Conservation (phyloP, 768 basidiomycete genomes). For the Coprinopsis sp. region DNA sequence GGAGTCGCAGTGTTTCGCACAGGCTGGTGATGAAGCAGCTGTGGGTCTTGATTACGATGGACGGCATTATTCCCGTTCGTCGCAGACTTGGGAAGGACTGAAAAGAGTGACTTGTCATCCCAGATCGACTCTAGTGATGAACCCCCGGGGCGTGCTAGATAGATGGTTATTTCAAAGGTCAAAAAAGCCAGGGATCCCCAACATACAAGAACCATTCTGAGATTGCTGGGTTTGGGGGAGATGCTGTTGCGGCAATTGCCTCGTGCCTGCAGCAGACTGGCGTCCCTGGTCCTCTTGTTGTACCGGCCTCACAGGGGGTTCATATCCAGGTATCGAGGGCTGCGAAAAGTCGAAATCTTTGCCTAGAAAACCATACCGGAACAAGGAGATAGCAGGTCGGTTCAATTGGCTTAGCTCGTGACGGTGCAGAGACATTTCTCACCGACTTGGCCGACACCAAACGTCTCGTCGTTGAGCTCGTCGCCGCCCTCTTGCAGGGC, state of each 20-base stretch:
- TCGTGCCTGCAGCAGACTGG: conserved; percentile 10
- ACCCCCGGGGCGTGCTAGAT: conserved; percentile 35
- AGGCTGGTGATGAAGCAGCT: conserved; percentile 8
- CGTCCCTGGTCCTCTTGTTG: conserved; percentile 22
- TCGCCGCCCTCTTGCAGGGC: conserved; percentile 85
- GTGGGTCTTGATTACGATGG: conserved; percentile 6
- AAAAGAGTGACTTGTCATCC: conserved; percentile 78
- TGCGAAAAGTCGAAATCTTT: conserved; percentile 88
- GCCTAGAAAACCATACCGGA: conserved; percentile 40
- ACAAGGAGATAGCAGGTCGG: conserved; percentile 9
- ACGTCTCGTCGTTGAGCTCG: conserved; percentile 96
- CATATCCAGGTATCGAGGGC: conserved; percentile 30
- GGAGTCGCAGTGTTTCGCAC: conserved; percentile 30
- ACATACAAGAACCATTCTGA: neutral
- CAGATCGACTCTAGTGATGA: conserved; percentile 71
- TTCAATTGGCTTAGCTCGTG: neutral
- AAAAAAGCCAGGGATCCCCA: conserved; percentile 3
- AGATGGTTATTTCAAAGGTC: conserved; percentile 8
- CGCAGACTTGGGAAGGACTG: conserved; percentile 58
- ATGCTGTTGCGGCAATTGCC: conserved; percentile 7
- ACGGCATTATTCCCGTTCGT: conserved; percentile 42
- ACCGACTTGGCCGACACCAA: conserved; percentile 78
- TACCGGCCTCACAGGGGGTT: conserved; percentile 18
- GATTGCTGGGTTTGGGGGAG: conserved; percentile 4
- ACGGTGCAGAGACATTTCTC: conserved; percentile 26